Evolutionary conservation across 2,329 filamentous ascomycete genomes (phyloP), one percentile per base, ranked within the genome.

Genomic region (Fusarium sp.): DNA sequence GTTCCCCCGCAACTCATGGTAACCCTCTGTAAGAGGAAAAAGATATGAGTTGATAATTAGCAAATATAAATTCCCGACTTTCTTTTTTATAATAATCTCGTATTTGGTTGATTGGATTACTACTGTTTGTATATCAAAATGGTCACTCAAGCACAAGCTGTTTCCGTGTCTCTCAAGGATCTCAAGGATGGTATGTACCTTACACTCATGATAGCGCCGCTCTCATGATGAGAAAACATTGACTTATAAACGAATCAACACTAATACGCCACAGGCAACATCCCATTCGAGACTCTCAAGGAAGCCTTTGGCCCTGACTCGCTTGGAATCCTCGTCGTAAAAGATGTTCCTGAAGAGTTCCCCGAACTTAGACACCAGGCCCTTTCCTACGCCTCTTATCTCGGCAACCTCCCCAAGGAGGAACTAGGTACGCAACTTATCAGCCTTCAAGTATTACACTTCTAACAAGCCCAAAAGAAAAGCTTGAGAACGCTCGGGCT

Each of bases 251-350:
- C 40, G 11, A 33, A 12, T 18, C 3, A 20, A 3, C 30, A 28
- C 42, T 72, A 61, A 72, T 38, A 67, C 33, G 31, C 7, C 47
- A 41, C 68, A 92, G 91, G 88, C 20, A 86, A 85, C 59, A 84
- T 95, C 45, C 84, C 91, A 1, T 91, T 93, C 53, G 85, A 88
- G 57, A 86, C 87, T 0, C 84, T 96, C 12, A 87, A 92, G 73
- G 80, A 91, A 72, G 96, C 96, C 0, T 98, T 99, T 77, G 96
- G 96, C 0, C 93, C 94, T 2, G 89, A 92, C 28, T 97, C 94
- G 3, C 84, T 98, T 13, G 96, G 96, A 0, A 97, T 99, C 53
- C 90, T 99, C 57, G 83, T 98, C n/a, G 94, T 99, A 47, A 93
- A 92, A 77, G 92, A 94, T 76, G 87, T 98, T 0, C 92, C 94